Base-by-base conservation (phyloP, 2,329 filamentous ascomycete genomes). In the Claviceps sp. region DNA sequence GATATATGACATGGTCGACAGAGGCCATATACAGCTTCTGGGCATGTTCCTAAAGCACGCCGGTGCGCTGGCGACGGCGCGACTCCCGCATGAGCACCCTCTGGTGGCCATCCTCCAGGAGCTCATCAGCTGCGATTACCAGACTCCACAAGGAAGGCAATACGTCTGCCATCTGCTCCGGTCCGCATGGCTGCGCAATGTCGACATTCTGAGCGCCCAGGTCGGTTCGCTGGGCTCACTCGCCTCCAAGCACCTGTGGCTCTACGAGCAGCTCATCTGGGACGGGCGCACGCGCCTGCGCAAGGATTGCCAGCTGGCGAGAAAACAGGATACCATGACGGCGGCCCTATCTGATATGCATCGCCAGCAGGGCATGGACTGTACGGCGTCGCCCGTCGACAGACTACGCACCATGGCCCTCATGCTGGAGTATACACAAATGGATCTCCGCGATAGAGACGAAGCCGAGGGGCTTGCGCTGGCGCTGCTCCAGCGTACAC, bases 231-330 rank as follows among this genome's bases (percentile, higher is more conserved):
- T 68, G 30, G 61, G 61, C 11, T 58, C 62, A 1, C 59, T 58
- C 8, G 58, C 61, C 16, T 53, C 62, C 6, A 61, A 61, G 39
- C 62, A 62, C 24, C 59, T 68, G 4, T 68, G 66, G 66, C 64
- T 68, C 45, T 68, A 68, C 52, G 66, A 68, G 53, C 66, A 68
- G 53, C 54, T 68, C 13, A 68, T 68, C 5, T 68, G 66, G 66
- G 66, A 68, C 51, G 66, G 65, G 19, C 64, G 65, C 34, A 68
- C 65, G 13, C 56, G 61, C 10, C 56, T 68, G 26, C 64, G 66
- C 5, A 64, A 59, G 52, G 60, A 61, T 17, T 67, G 65, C 45
- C 58, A 64, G 11, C 53, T 68, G 24, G 60, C 60, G 19, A 60
- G 55, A 46, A 59, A 56, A 46, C 57, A 57, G 22, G 59, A 61